Evolutionary conservation across 768 basidiomycete genomes (phyloP).

Genomic region (Chalciporus sphaerocephalus): DNA sequence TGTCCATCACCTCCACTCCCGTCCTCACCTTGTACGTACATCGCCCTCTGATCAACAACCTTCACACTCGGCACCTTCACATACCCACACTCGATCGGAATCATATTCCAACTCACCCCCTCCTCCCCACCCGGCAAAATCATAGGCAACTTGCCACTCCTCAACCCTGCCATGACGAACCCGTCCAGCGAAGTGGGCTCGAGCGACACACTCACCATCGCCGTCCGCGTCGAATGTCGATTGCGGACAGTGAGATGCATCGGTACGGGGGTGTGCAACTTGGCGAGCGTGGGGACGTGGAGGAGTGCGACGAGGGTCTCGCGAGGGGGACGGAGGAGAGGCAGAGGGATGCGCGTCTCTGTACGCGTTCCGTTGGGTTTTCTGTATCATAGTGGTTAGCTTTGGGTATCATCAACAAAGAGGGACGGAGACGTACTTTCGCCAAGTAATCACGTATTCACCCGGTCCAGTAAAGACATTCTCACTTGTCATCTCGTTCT

Average conservation of each 20-base stretch:
- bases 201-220: constrained; percentile 65
- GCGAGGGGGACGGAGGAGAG: constrained; percentile 53
- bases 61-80: constrained; percentile 57
- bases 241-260: constrained; percentile 64
- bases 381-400: background rate
- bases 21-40: constrained; percentile 25
- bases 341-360: constrained; percentile 54
- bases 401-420: no score
- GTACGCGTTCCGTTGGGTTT: constrained; percentile 42
- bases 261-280: constrained; percentile 56
- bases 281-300: constrained; percentile 55
- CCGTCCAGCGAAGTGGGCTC: constrained; percentile 64
- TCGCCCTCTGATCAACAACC: constrained; percentile 50
- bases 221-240: constrained; percentile 56
- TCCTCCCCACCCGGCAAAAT: constrained; percentile 74
- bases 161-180: constrained; percentile 80
- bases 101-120: constrained; percentile 58
- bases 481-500: constrained; percentile 33
- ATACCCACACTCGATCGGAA: constrained; percentile 73
- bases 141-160: constrained; percentile 61
- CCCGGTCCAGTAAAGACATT: constrained; percentile 48
- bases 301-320: constrained; percentile 67
- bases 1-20: constrained; percentile 28
- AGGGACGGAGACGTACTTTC: constrained; percentile 41
- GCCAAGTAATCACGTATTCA: constrained; percentile 59